phyloP scores from a whole-genome alignment of 2,329 filamentous ascomycete genomes.

The Hypoxylon sp. region DNA sequence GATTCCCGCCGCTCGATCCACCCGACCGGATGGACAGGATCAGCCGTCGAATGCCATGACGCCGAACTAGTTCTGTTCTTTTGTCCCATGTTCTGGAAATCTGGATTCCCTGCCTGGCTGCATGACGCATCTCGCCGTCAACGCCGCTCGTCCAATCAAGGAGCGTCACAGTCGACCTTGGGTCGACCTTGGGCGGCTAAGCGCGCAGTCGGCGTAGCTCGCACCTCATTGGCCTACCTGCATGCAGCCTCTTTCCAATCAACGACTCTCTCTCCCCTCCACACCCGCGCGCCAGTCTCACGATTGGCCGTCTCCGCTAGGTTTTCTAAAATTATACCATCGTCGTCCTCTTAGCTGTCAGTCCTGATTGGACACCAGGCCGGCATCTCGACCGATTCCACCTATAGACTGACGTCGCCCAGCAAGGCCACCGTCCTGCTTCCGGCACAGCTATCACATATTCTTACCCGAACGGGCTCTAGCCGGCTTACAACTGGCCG shows the following conservation, averaged over 20 bases:
- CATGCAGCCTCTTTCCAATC: constrained; percentile 41
- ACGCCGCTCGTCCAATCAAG: constrained; percentile 27
- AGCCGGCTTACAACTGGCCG: constrained; percentile 38
- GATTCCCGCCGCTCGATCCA: constrained; percentile 7
- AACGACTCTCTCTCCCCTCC: constrained; percentile 27
- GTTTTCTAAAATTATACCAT: constrained; percentile 45
- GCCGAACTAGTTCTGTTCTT: constrained; percentile 10
- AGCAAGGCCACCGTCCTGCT: constrained; percentile 38
- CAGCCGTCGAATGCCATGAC: constrained; percentile 8
- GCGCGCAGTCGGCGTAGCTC: constrained; percentile 41
- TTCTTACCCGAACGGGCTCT: constrained; percentile 41
- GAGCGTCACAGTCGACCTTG: constrained; percentile 29
- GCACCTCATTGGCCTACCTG: constrained; percentile 40
- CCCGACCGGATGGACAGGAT: constrained; percentile 1
- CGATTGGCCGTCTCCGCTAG: constrained; percentile 37
- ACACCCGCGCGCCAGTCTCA: constrained; percentile 36
- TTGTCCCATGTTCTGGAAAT: constrained; percentile 25
- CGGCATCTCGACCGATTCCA: constrained; percentile 32
- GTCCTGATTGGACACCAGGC: constrained; percentile 39
- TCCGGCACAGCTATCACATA: constrained; percentile 38
- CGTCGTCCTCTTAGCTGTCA: constrained; percentile 22
- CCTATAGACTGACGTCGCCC: constrained; percentile 32
- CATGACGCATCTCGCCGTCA: constrained; percentile 22
- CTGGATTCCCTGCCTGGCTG: constrained; percentile 22
- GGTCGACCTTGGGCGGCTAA: constrained; percentile 43